phyloP scores from a whole-genome alignment of 306 rosid species.

The Trichosanthes cucumerina region DNA sequence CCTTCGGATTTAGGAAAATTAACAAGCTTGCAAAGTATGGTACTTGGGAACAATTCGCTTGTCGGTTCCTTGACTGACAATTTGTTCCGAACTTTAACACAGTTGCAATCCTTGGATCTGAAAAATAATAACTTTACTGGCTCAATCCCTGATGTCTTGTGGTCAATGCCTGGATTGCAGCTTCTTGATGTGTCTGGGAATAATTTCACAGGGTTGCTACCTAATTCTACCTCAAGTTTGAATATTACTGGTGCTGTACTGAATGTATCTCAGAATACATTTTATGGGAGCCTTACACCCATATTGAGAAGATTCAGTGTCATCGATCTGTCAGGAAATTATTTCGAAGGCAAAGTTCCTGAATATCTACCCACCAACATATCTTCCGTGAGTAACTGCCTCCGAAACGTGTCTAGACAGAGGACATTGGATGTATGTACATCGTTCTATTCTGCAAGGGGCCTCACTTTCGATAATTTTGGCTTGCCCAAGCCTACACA shows the following conservation, averaged over 20 bases:
- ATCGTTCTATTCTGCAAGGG: conserved; percentile 54
- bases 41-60: conserved; percentile 40
- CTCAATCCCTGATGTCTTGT: conserved; percentile 38
- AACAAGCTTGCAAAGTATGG: conserved; percentile 47
- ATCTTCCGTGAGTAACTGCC: conserved; percentile 53
- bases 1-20: conserved; percentile 41
- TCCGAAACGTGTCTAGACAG: conserved; percentile 49
- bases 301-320: conserved; percentile 37
- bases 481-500: conserved; percentile 38
- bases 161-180: conserved; percentile 53
- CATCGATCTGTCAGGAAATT: conserved; percentile 64
- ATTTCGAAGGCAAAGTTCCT: conserved; percentile 58
- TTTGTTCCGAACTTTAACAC: conserved; percentile 31
- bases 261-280: conserved; percentile 50
- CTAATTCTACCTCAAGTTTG: conserved; percentile 35
- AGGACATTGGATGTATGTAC: conserved; percentile 40
- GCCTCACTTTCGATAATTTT: conserved; percentile 53
- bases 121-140: conserved; percentile 44
- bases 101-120: conserved; percentile 46
- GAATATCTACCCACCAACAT: conserved; percentile 26
- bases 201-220: conserved; percentile 54
- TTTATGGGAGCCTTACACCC: conserved; percentile 56
- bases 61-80: conserved; percentile 37
- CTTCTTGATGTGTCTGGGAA: conserved; percentile 59
- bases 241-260: conserved; percentile 27